Evolutionary conservation across 2,329 filamentous ascomycete species (phyloP), one percentile per base, ranked within the genome.

Genomic region (Emergomyces orientalis): DNA sequence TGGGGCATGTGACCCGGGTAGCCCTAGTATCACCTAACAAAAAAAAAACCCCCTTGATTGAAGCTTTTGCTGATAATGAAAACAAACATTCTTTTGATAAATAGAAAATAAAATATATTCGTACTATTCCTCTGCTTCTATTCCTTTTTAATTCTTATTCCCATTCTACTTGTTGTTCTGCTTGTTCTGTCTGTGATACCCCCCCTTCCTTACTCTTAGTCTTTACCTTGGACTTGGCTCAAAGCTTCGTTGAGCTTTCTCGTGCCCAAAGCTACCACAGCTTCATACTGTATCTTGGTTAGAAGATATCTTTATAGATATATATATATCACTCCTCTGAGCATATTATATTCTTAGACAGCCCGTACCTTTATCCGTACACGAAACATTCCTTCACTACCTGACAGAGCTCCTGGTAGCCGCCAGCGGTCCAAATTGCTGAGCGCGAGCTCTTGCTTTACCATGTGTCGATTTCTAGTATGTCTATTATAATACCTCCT

Each of bases 391-490:
- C 19, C 22, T 57, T 14, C 55, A 17, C 22, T 32, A 57, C 32
- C 39, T 39, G 11, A 57, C 11, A 61, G 17, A 52, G 45, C 59
- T 54, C 22, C 45, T 30, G n/a, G 14, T n/a, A 7, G 17, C 51
- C 34, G 5, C 52, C 54, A 19, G 9, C 17, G 19, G 14, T 32
- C 13, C 47, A 30, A 30, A 13, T 22, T 11, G 1, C 17, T 17
- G 6, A 17, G 43, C 43, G 30, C 5, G 30, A 37, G 19, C 52
- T 55, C 19, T 56, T 60, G 69, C 9, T 2, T 7, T 37, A 37
- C 62, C 61, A 86, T 86, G 83, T 86, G 83, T 74, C 82, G 83
- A 60, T 85, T 86, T 71, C 74, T 85, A 68, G 83, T 84, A 72
- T 61, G 64, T 39, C n/a, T 9, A 47, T 25, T 6, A 45, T 45